Conservation (phyloP, 2,329 filamentous ascomycete genomes). For the Nemania bipapillata region DNA sequence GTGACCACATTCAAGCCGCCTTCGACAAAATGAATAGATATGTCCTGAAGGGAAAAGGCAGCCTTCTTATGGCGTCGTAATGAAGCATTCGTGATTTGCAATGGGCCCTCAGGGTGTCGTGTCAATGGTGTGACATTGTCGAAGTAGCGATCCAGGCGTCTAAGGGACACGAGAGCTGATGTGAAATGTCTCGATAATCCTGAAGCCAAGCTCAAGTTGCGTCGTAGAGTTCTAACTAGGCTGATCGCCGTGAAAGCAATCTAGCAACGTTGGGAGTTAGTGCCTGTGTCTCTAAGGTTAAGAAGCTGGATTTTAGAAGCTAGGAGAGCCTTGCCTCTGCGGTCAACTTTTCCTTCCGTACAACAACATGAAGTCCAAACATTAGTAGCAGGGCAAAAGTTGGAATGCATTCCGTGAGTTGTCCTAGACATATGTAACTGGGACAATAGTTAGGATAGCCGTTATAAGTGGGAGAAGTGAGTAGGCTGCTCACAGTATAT, state of each 20-base stretch:
- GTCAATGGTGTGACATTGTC: constrained; percentile 61
- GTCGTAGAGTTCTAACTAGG: constrained; percentile 64
- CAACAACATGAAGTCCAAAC: constrained; percentile 63
- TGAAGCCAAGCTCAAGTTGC: constrained; percentile 63
- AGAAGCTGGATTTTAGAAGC: background rate
- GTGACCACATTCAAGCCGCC: constrained; percentile 66
- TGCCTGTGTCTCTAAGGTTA: background rate
- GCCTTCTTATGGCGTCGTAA: constrained; percentile 64
- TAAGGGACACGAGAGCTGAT: constrained; percentile 60
- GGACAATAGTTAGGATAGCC: constrained; percentile 15
- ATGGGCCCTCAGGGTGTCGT: constrained; percentile 61
- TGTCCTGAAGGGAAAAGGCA: constrained; percentile 60
- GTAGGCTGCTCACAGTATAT: constrained; percentile 57
- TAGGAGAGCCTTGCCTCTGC: constrained; percentile 54
- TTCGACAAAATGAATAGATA: constrained; percentile 64
- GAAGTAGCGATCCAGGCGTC: constrained; percentile 66
- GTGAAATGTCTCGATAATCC: constrained; percentile 57
- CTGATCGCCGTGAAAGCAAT: constrained; percentile 67
- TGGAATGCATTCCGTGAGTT: constrained; percentile 64
- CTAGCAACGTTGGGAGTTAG: constrained; percentile 15
- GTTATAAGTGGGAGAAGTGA: constrained; percentile 7
- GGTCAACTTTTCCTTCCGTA: constrained; percentile 60
- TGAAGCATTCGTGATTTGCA: constrained; percentile 59
- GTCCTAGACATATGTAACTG: constrained; percentile 54
- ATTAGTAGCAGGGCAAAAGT: constrained; percentile 64